Evolutionary conservation across 495 filamentous ascomycete species (phyloP), one percentile per base, ranked within the genome.

Genomic region (Cairneyella variabilis): DNA sequence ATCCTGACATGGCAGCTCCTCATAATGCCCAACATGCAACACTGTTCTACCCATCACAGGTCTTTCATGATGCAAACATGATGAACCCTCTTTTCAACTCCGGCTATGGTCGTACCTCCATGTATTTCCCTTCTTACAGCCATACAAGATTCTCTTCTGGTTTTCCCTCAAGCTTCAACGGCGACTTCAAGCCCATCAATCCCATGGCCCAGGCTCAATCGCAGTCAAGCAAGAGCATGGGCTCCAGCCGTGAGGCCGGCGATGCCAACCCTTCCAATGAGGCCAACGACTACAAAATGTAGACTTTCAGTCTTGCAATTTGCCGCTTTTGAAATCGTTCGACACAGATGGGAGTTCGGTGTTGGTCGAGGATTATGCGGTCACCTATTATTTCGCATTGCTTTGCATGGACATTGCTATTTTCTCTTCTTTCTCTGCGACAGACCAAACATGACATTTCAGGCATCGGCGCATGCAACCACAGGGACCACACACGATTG

Each of bases 41-140:
- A 18, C 58, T 7, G 46, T 58, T 34, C 59, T 53, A 51, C 23
- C 53, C 66, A 2, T 56, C 65, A 17, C 65, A 69, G 21, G 51
- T 62, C 6, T 59, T 69, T 28, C 58, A 65, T 8, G 41, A 60
- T 47, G 61, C 66, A 8, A 66, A 49, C 27, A 66, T 23, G 21
- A 2, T 68, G 40, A 77, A 78, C 44, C 75, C 75, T 1, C 64
- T 78, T 16, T 74, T 61, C 53, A 63, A 66, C 43, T 68, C 69
- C 32, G 53, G 61, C 21, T 59, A 64, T 42, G 55, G 60, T 16
- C 64, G 63, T n/a, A 62, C 69, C 8, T 53, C n/a, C n/a, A n/a
- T n/a, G n/a, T 40, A 25, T 14, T 25, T 25, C 27, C 41, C n/a
- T 5, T 16, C 23, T 23, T 54, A 12, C 11, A 51, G 9, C 12